These are phyloP conservation scores for Abrus pulchellus DNA, from an alignment of 306 rosid species.

Conservation along the genomic window DNA sequence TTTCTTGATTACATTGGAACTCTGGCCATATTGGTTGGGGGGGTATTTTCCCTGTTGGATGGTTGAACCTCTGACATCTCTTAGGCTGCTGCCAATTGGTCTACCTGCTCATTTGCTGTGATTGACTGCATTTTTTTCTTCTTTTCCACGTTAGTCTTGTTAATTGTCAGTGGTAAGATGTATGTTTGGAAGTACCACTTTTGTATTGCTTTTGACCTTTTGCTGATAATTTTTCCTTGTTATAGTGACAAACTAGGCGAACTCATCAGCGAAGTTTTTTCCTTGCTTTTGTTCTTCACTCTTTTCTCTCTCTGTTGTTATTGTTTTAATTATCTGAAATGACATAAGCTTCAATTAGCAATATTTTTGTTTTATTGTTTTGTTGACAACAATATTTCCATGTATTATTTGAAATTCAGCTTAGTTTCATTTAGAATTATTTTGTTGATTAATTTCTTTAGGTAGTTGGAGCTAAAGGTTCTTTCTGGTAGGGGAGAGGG, in stretches of 20 bases:
- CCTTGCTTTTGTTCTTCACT: neutral
- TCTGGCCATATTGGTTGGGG: neutral
- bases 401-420: neutral
- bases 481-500: slow-evolving; percentile 10
- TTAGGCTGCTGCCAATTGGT: slow-evolving; percentile 15
- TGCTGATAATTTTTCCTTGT: neutral
- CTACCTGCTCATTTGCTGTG: neutral
- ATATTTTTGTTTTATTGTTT: neutral
- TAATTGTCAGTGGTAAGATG: slow-evolving; percentile 1
- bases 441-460: neutral
- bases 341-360: neutral
- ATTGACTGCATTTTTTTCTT: slow-evolving; percentile 5
- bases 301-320: neutral
- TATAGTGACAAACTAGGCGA: neutral
- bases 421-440: neutral
- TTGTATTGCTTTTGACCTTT: slow-evolving; percentile 2
- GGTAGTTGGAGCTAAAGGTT: neutral
- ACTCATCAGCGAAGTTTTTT: neutral
- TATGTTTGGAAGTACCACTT: neutral
- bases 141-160: neutral
- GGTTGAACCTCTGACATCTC: neutral
- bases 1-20: neutral
- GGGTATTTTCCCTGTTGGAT: slow-evolving; percentile 3
- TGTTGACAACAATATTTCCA: neutral
- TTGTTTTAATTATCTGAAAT: slow-evolving; percentile 12